Percentiles rank a stretch among this genome's conserved stretches.
phyloP scores from a whole-genome alignment of 108 stramenopile species.

The Nitzschia palea region DNA sequence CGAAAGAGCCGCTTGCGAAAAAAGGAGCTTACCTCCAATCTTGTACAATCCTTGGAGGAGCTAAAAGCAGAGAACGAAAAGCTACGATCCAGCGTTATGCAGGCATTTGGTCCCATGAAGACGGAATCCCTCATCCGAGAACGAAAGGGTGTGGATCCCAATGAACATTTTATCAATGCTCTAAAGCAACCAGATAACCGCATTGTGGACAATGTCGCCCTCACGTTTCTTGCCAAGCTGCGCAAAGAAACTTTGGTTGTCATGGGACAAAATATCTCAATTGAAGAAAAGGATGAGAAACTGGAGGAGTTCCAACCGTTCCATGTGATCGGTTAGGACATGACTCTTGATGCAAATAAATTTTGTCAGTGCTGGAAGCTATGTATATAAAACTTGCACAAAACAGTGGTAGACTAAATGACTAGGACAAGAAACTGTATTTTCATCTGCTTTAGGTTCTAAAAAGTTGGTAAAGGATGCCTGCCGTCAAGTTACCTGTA shows the following conservation, averaged over 20 bases:
- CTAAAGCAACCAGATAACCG: conserved; percentile 19
- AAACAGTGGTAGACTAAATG: not conserved
- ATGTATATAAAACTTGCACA: not conserved
- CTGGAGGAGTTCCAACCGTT: not conserved
- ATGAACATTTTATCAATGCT: not conserved
- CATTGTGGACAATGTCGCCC: not conserved
- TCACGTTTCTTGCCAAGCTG: not conserved
- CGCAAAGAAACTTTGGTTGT: not conserved
- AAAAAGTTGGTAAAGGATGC: no score
- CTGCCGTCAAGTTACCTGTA: no score
- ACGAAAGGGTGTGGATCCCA: not conserved
- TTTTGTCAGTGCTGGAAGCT: no score
- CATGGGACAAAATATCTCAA: not conserved
- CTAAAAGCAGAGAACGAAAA: conserved; percentile 85
- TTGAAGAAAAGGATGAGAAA: not conserved
- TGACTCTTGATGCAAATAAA: no score
- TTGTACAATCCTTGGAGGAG: conserved; percentile 78
- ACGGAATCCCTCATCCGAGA: not conserved
- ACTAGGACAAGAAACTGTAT: not conserved
- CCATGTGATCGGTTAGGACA: no score
- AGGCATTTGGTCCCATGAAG: not conserved
- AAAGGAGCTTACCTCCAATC: conserved; percentile 89
- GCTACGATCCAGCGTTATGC: conserved; percentile 28
- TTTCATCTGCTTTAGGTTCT: not conserved
- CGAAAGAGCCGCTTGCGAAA: conserved; percentile 92